Evolutionary conservation across 148 eudicot species (phyloP).

Genomic region (Amaranthus cruentus): DNA sequence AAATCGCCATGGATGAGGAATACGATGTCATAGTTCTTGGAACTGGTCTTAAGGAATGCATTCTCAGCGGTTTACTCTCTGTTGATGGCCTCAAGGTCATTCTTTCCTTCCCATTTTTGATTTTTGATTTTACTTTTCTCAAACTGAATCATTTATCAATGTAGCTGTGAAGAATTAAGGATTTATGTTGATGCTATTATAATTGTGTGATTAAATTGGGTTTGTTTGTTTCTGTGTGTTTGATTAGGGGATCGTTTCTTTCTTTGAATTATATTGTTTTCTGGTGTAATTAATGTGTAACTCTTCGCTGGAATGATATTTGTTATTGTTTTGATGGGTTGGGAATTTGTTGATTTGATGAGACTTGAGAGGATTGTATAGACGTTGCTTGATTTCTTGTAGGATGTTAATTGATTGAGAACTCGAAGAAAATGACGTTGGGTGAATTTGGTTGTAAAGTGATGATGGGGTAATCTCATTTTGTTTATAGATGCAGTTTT

Average conservation of each 20-base stretch:
- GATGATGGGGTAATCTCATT: not conserved
- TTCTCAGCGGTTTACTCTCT: constrained; percentile 58
- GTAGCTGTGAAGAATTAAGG: not conserved
- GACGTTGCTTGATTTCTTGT: too few relatives aligned
- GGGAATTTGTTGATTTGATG: not conserved
- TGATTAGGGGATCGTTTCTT: not conserved
- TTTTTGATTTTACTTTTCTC: not conserved
- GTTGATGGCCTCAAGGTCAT: constrained; percentile 58
- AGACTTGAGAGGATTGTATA: too few relatives aligned
- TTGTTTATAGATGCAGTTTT: not conserved
- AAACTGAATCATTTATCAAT: not conserved
- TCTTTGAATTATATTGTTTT: not conserved
- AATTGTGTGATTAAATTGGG: constrained; percentile 8
- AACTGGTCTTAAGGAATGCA: constrained; percentile 62
- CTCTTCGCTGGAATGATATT: not conserved
- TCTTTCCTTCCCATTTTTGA: not conserved
- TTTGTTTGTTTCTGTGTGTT: constrained; percentile 4
- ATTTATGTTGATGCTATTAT: not conserved
- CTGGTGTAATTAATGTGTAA: not conserved
- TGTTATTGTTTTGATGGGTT: not conserved
- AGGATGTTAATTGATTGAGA: not conserved
- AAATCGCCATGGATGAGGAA: constrained; percentile 45
- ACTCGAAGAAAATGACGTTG: not conserved
- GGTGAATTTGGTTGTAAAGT: not conserved
- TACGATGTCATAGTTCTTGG: constrained; percentile 55